Conservation (phyloP, 192 early-diverging fungal species). For the Dispira parvispora region DNA sequence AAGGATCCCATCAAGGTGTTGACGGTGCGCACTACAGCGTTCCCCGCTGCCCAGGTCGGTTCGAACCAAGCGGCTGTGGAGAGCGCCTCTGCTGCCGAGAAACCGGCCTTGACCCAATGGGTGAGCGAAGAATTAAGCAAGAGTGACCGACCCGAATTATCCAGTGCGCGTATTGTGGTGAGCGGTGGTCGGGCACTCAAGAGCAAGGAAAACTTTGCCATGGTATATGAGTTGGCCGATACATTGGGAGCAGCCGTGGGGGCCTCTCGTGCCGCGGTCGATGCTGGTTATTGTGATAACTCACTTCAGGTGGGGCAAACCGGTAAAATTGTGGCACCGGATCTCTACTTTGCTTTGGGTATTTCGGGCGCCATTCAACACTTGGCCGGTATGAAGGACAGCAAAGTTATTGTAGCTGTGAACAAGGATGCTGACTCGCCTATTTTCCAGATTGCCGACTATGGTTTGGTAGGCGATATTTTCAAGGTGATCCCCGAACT, state of each 20-base stretch:
- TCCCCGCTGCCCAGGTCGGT: conserved; percentile 45
- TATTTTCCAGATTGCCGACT: conserved; percentile 96
- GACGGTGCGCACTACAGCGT: conserved; percentile 81
- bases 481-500: conserved; percentile 87
- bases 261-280: conserved; percentile 93
- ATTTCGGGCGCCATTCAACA: conserved; percentile 97
- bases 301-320: conserved; percentile 97
- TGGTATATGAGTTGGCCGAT: conserved; percentile 85
- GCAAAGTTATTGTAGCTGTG: conserved; percentile 95
- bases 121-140: conserved; percentile 77
- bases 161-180: conserved; percentile 72
- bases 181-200: conserved; percentile 93
- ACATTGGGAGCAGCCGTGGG: conserved; percentile 89
- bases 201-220: conserved; percentile 80
- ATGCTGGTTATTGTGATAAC: conserved; percentile 93
- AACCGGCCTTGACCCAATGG: conserved; percentile 50
- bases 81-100: conserved; percentile 45
- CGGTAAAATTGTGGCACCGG: conserved; percentile 93
- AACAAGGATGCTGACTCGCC: conserved; percentile 98
- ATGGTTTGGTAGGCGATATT: conserved; percentile 88
- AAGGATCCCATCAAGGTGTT: conserved; percentile 74
- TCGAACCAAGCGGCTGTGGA: conserved; percentile 42
- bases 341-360: conserved; percentile 88
- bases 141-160: conserved; percentile 90
- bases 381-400: conserved; percentile 98